phyloP scores from a whole-genome alignment of 805 yeast species.

The Osmozyma mogii region DNA sequence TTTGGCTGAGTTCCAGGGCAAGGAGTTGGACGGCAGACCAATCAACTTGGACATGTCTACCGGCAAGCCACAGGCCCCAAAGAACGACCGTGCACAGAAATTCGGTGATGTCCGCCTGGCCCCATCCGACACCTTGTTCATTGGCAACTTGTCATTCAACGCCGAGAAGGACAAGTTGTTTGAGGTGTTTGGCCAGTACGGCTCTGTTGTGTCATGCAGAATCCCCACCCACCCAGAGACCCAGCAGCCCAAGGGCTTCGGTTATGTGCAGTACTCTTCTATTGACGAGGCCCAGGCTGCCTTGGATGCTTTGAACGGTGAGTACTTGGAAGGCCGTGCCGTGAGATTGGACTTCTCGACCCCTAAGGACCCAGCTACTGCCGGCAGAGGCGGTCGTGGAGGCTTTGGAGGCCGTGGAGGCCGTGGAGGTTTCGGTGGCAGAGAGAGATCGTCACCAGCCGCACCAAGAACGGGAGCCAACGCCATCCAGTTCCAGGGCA shows the following conservation, averaged over 20 bases:
- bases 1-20: constrained; percentile 75
- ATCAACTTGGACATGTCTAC: constrained; percentile 89
- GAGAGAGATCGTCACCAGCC: constrained; percentile 39
- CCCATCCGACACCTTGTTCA: constrained; percentile 92
- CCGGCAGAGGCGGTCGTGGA: constrained; percentile 12
- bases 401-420: constrained; percentile 14
- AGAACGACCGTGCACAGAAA: constrained; percentile 73
- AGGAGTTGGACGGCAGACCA: constrained; percentile 95
- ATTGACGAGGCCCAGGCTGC: constrained; percentile 90
- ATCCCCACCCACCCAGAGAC: constrained; percentile 98
- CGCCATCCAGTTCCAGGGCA: constrained; percentile 70
- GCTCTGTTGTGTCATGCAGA: constrained; percentile 82
- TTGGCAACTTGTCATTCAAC: constrained; percentile 92
- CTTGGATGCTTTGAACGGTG: constrained; percentile 79
- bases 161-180: constrained; percentile 74
- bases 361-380: constrained; percentile 56
- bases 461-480: constrained; percentile 65
- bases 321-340: constrained; percentile 82
- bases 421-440: constrained; percentile 22
- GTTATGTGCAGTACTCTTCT: constrained; percentile 86
- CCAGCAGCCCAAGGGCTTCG: constrained; percentile 98
- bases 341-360: constrained; percentile 92
- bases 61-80: constrained; percentile 60
- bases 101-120: constrained; percentile 86
- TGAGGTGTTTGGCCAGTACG: constrained; percentile 67